Evolutionary conservation across 257 asterid genomes (phyloP).

Genomic region (Scutellaria barbata): DNA sequence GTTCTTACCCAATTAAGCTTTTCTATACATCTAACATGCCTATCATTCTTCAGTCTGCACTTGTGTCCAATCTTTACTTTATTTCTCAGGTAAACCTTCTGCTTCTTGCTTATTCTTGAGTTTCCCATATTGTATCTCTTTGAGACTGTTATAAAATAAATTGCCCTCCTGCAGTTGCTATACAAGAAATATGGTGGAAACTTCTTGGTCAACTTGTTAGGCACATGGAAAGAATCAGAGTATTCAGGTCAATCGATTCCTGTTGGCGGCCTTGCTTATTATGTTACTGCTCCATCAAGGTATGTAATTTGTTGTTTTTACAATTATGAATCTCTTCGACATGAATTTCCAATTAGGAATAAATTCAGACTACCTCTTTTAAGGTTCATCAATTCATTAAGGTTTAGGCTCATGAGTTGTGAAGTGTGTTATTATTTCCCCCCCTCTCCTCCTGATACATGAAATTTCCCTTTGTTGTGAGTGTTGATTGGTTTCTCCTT

Average conservation of each 20-base stretch:
- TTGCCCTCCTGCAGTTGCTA: slow-evolving; percentile 49
- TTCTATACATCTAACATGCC: slow-evolving; percentile 82
- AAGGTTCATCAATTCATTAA: not conserved
- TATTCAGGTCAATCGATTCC: slow-evolving; percentile 72
- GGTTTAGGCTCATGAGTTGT: not conserved
- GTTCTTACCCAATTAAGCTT: slow-evolving; percentile 74
- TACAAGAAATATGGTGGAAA: slow-evolving; percentile 63
- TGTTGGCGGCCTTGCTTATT: slow-evolving; percentile 75
- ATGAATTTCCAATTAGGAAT: not conserved
- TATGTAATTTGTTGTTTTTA: not conserved
- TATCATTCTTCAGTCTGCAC: slow-evolving; percentile 77
- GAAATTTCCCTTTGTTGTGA: not conserved
- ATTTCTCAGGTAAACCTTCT: slow-evolving; percentile 63
- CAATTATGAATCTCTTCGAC: not conserved
- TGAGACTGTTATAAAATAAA: slow-evolving; percentile 3
- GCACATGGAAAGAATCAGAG: slow-evolving; percentile 69
- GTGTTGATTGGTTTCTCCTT: slow-evolving; percentile 25
- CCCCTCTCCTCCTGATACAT: not conserved
- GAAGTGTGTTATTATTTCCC: not conserved
- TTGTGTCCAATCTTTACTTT: slow-evolving; percentile 73
- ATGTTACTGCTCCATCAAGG: slow-evolving; percentile 79
- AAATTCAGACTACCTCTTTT: not conserved
- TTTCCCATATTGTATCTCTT: not conserved
- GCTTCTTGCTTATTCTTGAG: not conserved
- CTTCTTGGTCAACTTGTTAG: slow-evolving; percentile 62